Percentiles rank a stretch among this genome's conserved stretches.
Evolutionary conservation across 2,329 filamentous ascomycete genomes (phyloP).

Genomic region (Fusarium circinatum): DNA sequence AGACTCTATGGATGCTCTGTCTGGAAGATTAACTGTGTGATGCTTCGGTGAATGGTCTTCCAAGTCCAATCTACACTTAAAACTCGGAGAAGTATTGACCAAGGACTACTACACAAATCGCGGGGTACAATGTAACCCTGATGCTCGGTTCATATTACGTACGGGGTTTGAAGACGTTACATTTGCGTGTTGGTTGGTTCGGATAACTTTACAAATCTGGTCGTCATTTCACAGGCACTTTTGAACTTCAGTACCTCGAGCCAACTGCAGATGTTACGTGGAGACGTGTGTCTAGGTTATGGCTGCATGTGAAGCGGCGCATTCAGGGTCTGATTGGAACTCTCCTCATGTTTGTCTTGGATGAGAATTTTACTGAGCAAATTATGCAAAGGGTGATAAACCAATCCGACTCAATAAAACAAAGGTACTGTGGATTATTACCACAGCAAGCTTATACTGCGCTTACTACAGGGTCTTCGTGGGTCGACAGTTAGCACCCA

Average conservation of each 20-base stretch:
- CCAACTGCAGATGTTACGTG: not conserved
- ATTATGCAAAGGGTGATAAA: not conserved
- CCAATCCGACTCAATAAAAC: not conserved
- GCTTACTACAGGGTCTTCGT: not conserved
- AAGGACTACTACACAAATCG: not conserved
- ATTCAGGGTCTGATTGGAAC: not conserved
- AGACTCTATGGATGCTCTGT: not conserved
- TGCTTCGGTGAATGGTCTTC: not conserved
- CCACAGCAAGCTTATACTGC: not conserved
- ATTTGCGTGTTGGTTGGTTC: not conserved
- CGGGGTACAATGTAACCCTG: not conserved
- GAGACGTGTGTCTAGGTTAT: not conserved
- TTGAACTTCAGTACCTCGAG: accelerated
- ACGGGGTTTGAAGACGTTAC: not conserved
- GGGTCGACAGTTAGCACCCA: not conserved
- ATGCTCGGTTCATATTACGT: not conserved
- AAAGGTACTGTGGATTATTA: not conserved
- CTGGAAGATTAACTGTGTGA: not conserved
- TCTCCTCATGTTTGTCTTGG: not conserved
- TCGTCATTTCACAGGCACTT: not conserved
- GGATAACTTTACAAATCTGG: not conserved
- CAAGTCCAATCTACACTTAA: not conserved
- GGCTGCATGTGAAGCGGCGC: not conserved
- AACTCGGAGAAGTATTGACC: not conserved
- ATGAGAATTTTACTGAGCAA: not conserved